Evolutionary conservation across 352 stramenopile genomes (phyloP).

Genomic region (Pythium sp.): DNA sequence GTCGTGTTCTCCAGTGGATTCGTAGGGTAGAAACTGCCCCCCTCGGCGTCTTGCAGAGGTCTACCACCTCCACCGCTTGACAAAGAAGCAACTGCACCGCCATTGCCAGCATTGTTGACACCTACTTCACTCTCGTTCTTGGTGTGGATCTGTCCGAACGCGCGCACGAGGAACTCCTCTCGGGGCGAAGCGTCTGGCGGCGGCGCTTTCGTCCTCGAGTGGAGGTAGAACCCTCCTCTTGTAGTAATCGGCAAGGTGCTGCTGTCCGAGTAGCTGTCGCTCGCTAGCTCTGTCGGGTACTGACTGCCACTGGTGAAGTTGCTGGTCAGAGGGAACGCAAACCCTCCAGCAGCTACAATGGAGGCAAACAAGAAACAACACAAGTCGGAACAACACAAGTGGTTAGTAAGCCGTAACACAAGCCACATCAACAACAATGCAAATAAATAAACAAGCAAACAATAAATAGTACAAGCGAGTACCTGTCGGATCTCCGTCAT

Average conservation of each 20-base stretch:
- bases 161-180: slow-evolving; percentile 69
- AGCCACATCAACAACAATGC: not conserved
- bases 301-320: not conserved
- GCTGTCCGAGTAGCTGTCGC: not conserved
- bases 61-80: not conserved
- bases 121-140: not conserved
- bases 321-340: slow-evolving; percentile 1
- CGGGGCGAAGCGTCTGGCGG: slow-evolving; percentile 52
- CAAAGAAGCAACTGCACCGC: not conserved
- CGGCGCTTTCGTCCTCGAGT: not conserved
- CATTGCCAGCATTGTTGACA: not conserved
- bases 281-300: not conserved
- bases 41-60: not conserved
- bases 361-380: not conserved
- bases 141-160: slow-evolving; percentile 54
- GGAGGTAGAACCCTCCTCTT: not conserved
- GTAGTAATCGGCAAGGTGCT: not conserved
- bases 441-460: not conserved
- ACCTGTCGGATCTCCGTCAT: not conserved
- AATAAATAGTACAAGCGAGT: not conserved
- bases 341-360: slow-evolving; percentile 2
- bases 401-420: not conserved
- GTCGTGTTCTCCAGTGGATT: not conserved
- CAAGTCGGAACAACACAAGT: not conserved
- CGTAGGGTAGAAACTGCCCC: not conserved